Percentiles rank a stretch among this genome's conserved stretches.
Conservation (phyloP, 768 basidiomycete genomes). For the Collybia sp. region DNA sequence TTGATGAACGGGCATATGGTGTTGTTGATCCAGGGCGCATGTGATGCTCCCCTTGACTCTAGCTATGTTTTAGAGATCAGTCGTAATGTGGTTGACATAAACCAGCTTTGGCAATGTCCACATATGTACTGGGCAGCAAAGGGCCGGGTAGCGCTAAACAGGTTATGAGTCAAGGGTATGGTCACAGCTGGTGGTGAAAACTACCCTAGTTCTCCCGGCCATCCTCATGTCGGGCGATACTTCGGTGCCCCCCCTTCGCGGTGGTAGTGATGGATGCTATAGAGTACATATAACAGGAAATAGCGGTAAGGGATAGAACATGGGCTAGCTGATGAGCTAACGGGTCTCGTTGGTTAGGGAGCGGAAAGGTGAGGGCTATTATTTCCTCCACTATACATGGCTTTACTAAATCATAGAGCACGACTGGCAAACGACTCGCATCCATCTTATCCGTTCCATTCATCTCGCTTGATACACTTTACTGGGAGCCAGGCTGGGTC, state of each 20-base stretch:
- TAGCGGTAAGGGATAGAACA: constrained; percentile 10
- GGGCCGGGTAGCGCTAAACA: too few relatives aligned
- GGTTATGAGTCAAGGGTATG: neutral
- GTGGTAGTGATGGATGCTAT: constrained; percentile 42
- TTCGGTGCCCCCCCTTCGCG: constrained; percentile 26
- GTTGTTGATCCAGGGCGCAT: too few relatives aligned
- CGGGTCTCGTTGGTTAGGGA: constrained; percentile 11
- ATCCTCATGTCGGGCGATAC: neutral
- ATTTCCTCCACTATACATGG: neutral
- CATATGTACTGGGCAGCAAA: too few relatives aligned
- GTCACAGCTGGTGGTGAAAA: too few relatives aligned
- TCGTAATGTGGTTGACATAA: too few relatives aligned
- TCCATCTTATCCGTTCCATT: constrained; percentile 36
- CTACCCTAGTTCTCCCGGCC: neutral
- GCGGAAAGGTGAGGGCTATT: constrained; percentile 21
- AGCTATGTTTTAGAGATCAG: too few relatives aligned
- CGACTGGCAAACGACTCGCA: constrained; percentile 40
- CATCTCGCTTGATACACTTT: constrained; percentile 41
- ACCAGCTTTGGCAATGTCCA: too few relatives aligned
- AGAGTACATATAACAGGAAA: constrained; percentile 49
- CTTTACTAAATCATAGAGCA: constrained; percentile 25
- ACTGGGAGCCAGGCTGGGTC: constrained; percentile 48
- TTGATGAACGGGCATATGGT: too few relatives aligned
- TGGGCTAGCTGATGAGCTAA: neutral
- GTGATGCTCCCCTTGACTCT: too few relatives aligned